phyloP scores from a whole-genome alignment of 2,329 filamentous ascomycete species.

The Aspergillus ibericus region DNA sequence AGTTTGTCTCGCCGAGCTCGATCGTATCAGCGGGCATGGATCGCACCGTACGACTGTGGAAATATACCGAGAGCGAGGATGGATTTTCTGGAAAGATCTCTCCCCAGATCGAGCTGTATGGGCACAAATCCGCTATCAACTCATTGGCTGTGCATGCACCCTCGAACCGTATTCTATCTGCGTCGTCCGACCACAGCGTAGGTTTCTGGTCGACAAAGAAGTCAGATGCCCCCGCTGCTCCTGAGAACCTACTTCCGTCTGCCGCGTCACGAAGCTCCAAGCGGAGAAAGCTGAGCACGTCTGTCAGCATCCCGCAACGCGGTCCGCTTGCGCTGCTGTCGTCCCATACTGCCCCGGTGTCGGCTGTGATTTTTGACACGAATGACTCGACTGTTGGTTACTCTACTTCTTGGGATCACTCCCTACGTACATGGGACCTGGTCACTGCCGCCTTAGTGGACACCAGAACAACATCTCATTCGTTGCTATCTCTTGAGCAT shows the following conservation, averaged over 20 bases:
- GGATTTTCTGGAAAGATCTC: conserved; percentile 63
- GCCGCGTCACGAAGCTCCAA: conserved; percentile 66
- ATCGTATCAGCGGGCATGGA: conserved; percentile 83
- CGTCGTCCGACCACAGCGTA: conserved; percentile 77
- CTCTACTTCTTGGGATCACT: conserved; percentile 87
- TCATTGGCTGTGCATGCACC: conserved; percentile 71
- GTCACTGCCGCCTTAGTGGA: conserved; percentile 77
- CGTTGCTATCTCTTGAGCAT: conserved; percentile 75
- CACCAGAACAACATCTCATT: conserved; percentile 78
- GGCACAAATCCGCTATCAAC: conserved; percentile 74
- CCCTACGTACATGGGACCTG: conserved; percentile 85
- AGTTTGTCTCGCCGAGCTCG: conserved; percentile 75
- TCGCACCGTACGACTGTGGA: conserved; percentile 84
- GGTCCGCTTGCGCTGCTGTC: conserved; percentile 75
- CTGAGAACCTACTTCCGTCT: conserved; percentile 66
- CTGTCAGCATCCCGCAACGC: conserved; percentile 64
- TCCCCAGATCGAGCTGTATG: conserved; percentile 77
- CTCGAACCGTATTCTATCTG: conserved; percentile 77
- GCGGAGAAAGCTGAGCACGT: conserved; percentile 68
- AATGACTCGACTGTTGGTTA: conserved; percentile 86
- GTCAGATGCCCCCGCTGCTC: conserved; percentile 70
- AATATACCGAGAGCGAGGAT: conserved; percentile 69
- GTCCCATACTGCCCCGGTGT: conserved; percentile 72
- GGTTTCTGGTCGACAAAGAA: conserved; percentile 88
- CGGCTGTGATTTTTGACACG: conserved; percentile 80